Evolutionary conservation across 1,139 yeast species (phyloP).

Genomic region (Zhuliangozyma blackwelliae): DNA sequence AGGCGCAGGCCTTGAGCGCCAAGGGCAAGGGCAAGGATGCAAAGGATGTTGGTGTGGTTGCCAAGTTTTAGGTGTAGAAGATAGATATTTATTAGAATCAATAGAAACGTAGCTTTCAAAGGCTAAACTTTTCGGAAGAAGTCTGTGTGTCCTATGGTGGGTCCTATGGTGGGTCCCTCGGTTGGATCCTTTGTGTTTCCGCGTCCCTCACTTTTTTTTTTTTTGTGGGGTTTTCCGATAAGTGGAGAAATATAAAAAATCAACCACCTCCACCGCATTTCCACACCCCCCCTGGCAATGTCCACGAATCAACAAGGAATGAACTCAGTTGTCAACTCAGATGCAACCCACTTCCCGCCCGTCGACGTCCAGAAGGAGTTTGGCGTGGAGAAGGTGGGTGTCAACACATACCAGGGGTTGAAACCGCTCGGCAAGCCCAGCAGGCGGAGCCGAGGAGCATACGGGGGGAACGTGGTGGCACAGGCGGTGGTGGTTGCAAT

Average conservation of each 20-base stretch:
- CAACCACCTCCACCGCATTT: too few species aligned
- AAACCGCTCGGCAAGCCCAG: conserved; percentile 32
- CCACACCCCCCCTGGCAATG: too few species aligned
- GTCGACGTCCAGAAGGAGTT: conserved; percentile 13
- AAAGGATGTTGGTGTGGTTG: background rate
- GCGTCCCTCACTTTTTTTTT: too few species aligned
- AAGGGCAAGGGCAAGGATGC: conserved; percentile 1
- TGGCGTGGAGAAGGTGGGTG: conserved; percentile 21
- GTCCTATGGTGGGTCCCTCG: too few species aligned
- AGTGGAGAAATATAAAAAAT: too few species aligned
- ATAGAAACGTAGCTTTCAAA: background rate
- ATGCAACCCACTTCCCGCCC: conserved; percentile 1
- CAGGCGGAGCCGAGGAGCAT: conserved; percentile 32
- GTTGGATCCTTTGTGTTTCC: too few species aligned
- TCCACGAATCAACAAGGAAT: too few species aligned
- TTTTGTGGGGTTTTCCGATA: too few species aligned
- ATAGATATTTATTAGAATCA: background rate
- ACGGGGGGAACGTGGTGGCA: conserved; percentile 40
- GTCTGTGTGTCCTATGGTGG: too few species aligned
- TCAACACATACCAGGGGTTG: conserved; percentile 22
- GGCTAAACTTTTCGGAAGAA: too few species aligned
- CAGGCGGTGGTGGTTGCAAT: conserved; percentile 39
- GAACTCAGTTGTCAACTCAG: too few species aligned
- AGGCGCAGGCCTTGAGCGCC: conserved; percentile 12
- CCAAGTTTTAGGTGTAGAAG: conserved; percentile 7